Evolutionary conservation across 805 yeast genomes (phyloP).

Genomic region (Teunomyces cretensis): DNA sequence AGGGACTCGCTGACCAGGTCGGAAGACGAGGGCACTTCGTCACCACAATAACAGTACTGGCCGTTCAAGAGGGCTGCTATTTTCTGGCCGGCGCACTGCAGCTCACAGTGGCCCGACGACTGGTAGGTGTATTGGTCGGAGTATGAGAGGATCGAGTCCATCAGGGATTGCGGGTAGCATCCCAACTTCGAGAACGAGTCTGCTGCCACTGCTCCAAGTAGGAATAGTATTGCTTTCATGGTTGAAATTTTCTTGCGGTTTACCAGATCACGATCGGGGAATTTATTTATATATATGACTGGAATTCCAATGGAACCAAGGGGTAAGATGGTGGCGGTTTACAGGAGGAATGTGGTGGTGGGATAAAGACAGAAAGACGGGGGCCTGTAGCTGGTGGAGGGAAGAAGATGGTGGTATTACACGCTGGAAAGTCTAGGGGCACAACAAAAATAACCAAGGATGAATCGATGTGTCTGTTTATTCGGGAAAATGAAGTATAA

Average conservation of each 20-base stretch:
- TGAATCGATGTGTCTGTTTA: neutral
- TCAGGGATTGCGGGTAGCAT: constrained; percentile 18
- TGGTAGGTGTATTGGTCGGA: constrained; percentile 55
- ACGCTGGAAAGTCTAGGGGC: too few relatives aligned
- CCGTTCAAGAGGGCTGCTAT: constrained; percentile 48
- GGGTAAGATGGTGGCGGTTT: too few relatives aligned
- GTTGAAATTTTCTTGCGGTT: neutral
- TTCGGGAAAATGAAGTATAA: constrained; percentile 1
- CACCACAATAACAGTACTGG: constrained; percentile 66
- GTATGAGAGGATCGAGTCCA: constrained; percentile 3
- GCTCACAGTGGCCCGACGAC: constrained; percentile 56
- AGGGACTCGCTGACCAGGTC: constrained; percentile 8
- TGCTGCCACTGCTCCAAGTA: constrained; percentile 5
- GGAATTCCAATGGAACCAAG: too few relatives aligned
- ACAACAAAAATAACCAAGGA: too few relatives aligned
- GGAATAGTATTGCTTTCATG: constrained; percentile 5
- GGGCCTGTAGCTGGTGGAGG: too few relatives aligned
- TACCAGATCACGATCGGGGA: too few relatives aligned
- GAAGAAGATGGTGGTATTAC: too few relatives aligned
- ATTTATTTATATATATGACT: too few relatives aligned
- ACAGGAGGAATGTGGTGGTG: too few relatives aligned
- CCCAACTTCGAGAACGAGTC: constrained; percentile 16
- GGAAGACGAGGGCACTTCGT: constrained; percentile 31
- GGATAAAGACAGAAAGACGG: too few relatives aligned
- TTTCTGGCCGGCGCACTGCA: constrained; percentile 46